Evolutionary conservation across 768 basidiomycete species (phyloP), one percentile per base, ranked within the genome.

Genomic region (Leccinum fibrillosum): DNA sequence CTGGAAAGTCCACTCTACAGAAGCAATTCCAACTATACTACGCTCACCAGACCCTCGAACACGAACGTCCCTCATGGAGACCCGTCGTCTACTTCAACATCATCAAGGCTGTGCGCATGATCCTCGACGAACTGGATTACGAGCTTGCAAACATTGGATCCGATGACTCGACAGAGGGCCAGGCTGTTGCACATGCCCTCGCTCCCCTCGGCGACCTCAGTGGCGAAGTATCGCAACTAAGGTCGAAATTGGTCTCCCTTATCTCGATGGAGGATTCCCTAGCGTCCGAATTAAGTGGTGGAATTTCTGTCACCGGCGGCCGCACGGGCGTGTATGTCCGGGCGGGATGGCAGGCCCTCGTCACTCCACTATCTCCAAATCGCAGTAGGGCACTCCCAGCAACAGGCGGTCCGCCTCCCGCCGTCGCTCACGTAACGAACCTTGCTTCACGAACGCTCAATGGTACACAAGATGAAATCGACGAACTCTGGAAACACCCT

Each of bases 21-120:
- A 92, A 92, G 66, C 90, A 92, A 70, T 90, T 92, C 66, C 89
- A 92, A 66, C 78, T 92, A 1, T 87, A 85, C 73, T 90, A 91
- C 65, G 85, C 89, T 8, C 85, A 88, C 3, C 78, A 82, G 57
- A 76, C 85, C 0, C 81, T 92, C 35, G 88, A 92, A 47, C 74
- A 78, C 52, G 87, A 89, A 74, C 84, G 88, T 23, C 81, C 85
- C 0, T 84, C 83, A 4, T 93, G 92, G 91, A 81, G 84, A 19
- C 84, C 88, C 3, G 85, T 92, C 30, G 86, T 93, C 30, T 90
- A 89, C 73, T 86, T 89, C 77, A 93, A 93, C 74, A 78, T 92
- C 62, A 82, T 93, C 78, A 87, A 85, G 67, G 90, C 89, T 52
- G 75, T 92, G 19, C 85, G 86, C 28, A 86, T 83, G 74, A 85